A percentile compares a stretch with the other conserved stretches of the same genome.
Evolutionary conservation across 306 rosid genomes (phyloP).

Genomic region (Spatholobus suberectus): DNA sequence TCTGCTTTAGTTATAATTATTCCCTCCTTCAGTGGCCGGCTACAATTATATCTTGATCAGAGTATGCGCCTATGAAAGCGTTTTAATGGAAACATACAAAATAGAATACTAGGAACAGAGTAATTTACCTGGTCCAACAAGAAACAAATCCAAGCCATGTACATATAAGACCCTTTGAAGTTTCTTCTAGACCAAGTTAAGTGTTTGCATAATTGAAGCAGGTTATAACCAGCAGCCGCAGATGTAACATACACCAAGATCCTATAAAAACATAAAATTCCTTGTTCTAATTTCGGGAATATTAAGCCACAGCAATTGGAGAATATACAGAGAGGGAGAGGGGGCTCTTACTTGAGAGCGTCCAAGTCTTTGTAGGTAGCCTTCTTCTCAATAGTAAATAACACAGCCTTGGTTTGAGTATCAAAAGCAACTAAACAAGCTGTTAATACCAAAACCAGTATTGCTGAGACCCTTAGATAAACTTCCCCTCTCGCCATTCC

Average conservation of each 20-base stretch:
- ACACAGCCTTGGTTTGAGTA: slow-evolving; percentile 56
- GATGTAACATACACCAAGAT: slow-evolving; percentile 57
- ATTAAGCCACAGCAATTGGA: not conserved
- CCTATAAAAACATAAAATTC: slow-evolving; percentile 45
- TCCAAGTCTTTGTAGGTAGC: slow-evolving; percentile 67
- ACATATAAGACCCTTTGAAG: slow-evolving; percentile 24
- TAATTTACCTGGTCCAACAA: slow-evolving; percentile 74
- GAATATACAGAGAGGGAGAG: not conserved
- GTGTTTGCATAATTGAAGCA: slow-evolving; percentile 59
- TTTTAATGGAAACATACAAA: not conserved
- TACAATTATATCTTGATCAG: not conserved
- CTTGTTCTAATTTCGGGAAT: not conserved
- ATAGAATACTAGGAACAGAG: too few relatives aligned
- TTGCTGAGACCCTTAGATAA: slow-evolving; percentile 56
- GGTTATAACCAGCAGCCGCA: slow-evolving; percentile 68
- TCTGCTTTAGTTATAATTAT: not conserved
- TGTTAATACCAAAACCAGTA: slow-evolving; percentile 46
- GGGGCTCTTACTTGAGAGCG: slow-evolving; percentile 57
- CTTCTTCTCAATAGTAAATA: slow-evolving; percentile 38
- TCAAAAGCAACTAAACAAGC: slow-evolving; percentile 65
- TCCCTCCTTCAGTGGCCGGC: not conserved
- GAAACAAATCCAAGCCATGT: slow-evolving; percentile 63
- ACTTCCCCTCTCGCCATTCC: slow-evolving; percentile 47
- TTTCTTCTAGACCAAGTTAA: slow-evolving; percentile 33
- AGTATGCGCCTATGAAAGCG: not conserved